Evolutionary conservation across 306 rosid species (phyloP), one percentile per base, ranked within the genome.

Genomic region (Bauhinia variegata): DNA sequence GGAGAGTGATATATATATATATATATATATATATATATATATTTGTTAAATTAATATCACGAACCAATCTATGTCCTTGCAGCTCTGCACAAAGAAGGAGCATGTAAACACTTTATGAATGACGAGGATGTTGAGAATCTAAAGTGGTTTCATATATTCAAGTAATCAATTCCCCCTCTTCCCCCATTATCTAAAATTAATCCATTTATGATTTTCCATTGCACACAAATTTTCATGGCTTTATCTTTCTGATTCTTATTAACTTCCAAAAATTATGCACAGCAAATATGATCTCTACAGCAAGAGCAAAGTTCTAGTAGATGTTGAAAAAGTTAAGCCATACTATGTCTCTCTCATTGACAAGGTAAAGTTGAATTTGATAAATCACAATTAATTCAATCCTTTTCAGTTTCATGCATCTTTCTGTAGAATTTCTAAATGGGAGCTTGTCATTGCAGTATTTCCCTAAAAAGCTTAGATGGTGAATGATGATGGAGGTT

Each of bases 201-300:
- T 23, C 28, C 28, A 23, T 23, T 23, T 2, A 23, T 23, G 28
- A 23, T 2, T 23, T 23, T 23, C 28, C 28, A 23, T 23, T 23
- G 2, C 28, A 2, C 2, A 23, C 28, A 23, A 1, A 23, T 23
- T 2, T 23, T 23, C 28, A 23, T 23, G 2, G 28, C n/a, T 23
- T 23, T 23, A 23, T 23, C 1, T 23, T 23, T 23, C 28, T 23
- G 8, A 61, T 11, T 75, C 4, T 47, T 17, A 39, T 17, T 37
- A 9, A 16, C 42, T 37, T 2, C 9, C 28, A 23, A 37, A 37
- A 6, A 15, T 50, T 62, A 4, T 63, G 63, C 19, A 3, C 80
- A 91, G 97, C 76, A 89, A 89, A 52, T 91, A 91, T 77, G 97
- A 91, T 63, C 95, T 91, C 13, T 89, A 89, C 75, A 85, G 95